These are phyloP conservation scores for Saturnispora kantuleensis DNA, from an alignment of 805 yeast species.

Conservation along the genomic window DNA sequence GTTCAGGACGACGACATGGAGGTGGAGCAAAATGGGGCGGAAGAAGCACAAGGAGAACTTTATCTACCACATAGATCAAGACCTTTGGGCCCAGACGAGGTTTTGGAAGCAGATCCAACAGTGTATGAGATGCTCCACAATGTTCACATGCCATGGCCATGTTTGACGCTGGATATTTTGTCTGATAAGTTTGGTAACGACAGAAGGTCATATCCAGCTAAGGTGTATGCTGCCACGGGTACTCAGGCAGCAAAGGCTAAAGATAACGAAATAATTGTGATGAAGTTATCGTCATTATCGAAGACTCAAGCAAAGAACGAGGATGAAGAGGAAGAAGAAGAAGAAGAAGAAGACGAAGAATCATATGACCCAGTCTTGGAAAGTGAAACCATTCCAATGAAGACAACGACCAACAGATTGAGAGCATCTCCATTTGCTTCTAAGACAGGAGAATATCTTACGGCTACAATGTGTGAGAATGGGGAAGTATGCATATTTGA, in stretches of 20 bases:
- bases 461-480: slow-evolving; percentile 81
- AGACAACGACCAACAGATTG: slow-evolving; percentile 80
- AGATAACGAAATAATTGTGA: slow-evolving; percentile 80
- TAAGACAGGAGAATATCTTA: slow-evolving; percentile 56
- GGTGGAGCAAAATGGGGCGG: slow-evolving; percentile 21
- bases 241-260: slow-evolving; percentile 83
- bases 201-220: slow-evolving; percentile 83
- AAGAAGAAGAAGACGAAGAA: slow-evolving; percentile 62
- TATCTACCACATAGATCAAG: slow-evolving; percentile 83
- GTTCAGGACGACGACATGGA: slow-evolving; percentile 31
- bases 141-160: slow-evolving; percentile 94
- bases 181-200: slow-evolving; percentile 84
- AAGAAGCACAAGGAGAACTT: slow-evolving; percentile 22
- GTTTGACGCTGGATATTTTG: slow-evolving; percentile 79
- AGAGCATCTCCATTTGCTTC: slow-evolving; percentile 73
- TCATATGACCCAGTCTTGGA: slow-evolving; percentile 82
- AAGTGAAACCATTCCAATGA: slow-evolving; percentile 66
- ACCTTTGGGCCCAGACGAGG: slow-evolving; percentile 93
- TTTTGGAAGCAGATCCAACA: slow-evolving; percentile 89
- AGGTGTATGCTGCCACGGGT: slow-evolving; percentile 78
- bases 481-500: slow-evolving; percentile 88
- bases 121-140: slow-evolving; percentile 96
- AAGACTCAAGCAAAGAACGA: slow-evolving; percentile 85
- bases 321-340: slow-evolving; percentile 62
- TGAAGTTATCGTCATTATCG: slow-evolving; percentile 71